A percentile compares a stretch with the other conserved stretches of the same genome.
Conservation (phyloP, 192 early-diverging fungal species). For the Dissophora ornata region DNA sequence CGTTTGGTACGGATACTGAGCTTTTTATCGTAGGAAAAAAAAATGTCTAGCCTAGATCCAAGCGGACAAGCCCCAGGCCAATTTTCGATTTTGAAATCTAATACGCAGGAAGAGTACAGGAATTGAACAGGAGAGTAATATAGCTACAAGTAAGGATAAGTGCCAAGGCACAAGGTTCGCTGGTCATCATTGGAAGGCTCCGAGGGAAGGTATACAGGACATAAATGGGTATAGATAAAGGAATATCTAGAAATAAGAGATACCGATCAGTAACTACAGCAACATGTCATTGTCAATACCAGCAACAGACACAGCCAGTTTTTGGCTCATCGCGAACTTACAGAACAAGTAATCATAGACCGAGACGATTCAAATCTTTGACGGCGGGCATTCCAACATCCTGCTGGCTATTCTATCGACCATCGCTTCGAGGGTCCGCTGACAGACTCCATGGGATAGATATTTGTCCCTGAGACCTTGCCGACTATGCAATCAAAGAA, state of each 20-base stretch:
- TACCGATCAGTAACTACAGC: no score
- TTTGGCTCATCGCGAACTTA: no score
- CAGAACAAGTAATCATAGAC: no score
- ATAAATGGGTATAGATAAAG: not conserved
- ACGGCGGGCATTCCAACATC: not conserved
- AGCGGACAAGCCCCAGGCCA: not conserved
- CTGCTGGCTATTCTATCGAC: slow-evolving; percentile 38
- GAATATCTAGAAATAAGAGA: no score
- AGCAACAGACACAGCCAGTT: no score
- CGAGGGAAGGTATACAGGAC: not conserved
- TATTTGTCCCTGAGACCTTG: slow-evolving; percentile 52
- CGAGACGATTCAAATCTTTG: no score
- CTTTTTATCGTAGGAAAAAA: no score
- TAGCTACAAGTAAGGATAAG: no score
- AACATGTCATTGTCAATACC: no score
- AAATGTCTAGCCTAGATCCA: not conserved
- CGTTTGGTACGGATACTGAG: no score
- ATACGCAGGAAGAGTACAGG: no score
- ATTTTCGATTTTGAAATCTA: not conserved
- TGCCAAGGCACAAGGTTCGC: not conserved
- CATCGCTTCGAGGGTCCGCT: slow-evolving; percentile 39
- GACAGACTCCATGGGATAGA: slow-evolving; percentile 51
- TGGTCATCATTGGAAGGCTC: not conserved
- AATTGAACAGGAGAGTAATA: no score
- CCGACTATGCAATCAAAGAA: slow-evolving; percentile 22